A percentile compares a stretch with the other conserved stretches of the same genome.
Evolutionary conservation across 1,139 yeast species (phyloP).

Genomic region (Diutina siamensis): DNA sequence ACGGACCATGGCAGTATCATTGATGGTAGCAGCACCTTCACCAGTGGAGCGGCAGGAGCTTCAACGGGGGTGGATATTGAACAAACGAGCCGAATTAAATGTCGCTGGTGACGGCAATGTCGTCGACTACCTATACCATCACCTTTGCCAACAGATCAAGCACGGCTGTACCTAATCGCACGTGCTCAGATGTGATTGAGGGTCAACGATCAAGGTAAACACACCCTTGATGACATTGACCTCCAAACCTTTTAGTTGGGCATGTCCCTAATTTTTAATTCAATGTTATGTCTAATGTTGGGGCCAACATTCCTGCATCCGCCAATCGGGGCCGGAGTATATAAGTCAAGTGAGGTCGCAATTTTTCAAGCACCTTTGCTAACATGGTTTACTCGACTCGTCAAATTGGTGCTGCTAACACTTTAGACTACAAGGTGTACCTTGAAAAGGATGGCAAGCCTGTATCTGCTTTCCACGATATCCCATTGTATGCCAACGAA

Average conservation of each 20-base stretch:
- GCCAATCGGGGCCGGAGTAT: constrained; percentile 1
- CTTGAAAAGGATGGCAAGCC: constrained; percentile 42
- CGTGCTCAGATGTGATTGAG: not conserved
- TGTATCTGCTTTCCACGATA: constrained; percentile 83
- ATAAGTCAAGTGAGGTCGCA: not conserved
- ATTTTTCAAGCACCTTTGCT: not conserved
- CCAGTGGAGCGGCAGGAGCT: not conserved
- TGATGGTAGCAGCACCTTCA: not conserved
- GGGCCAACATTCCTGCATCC: not conserved
- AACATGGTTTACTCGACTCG: constrained; percentile 5
- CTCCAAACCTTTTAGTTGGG: too few relatives aligned
- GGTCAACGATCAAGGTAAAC: too few relatives aligned
- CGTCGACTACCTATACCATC: not conserved
- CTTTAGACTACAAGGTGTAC: constrained; percentile 81
- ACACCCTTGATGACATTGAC: not conserved
- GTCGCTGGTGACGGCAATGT: not conserved
- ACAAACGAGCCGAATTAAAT: constrained; percentile 1
- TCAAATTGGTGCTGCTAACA: constrained; percentile 27
- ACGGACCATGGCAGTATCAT: not conserved
- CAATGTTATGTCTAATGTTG: not conserved
- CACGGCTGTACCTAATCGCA: constrained; percentile 4
- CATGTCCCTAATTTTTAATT: not conserved
- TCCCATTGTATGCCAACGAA: constrained; percentile 63
- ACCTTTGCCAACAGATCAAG: not conserved
- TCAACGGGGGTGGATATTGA: constrained; percentile 3